A percentile compares a stretch with the other conserved stretches of the same genome.
Conservation (phyloP, 768 basidiomycete genomes). For the Crassisporium funariophilum region DNA sequence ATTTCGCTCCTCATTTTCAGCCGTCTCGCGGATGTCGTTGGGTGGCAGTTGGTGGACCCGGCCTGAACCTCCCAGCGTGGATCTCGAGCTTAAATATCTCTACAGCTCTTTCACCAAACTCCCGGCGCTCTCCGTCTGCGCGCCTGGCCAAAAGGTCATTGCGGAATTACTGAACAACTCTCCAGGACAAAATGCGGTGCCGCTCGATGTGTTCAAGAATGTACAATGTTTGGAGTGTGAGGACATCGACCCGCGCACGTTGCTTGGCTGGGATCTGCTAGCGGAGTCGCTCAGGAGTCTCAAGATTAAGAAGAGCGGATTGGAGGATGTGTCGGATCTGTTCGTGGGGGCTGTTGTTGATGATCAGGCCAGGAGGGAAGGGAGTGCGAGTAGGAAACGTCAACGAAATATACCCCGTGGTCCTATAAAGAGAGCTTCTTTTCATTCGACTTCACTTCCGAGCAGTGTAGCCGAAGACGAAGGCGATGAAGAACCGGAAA, state of each 20-base stretch:
- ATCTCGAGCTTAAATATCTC: slow-evolving; percentile 80
- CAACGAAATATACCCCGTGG: slow-evolving; percentile 42
- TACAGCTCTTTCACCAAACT: slow-evolving; percentile 91
- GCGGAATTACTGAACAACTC: slow-evolving; percentile 69
- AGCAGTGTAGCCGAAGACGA: slow-evolving; percentile 30
- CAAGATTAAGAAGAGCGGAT: slow-evolving; percentile 75
- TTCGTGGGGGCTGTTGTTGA: slow-evolving; percentile 81
- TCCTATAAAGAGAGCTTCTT: slow-evolving; percentile 7
- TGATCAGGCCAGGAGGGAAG: slow-evolving; percentile 67
- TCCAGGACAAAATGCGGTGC: slow-evolving; percentile 73
- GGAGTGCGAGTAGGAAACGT: slow-evolving; percentile 49
- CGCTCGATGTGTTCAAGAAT: slow-evolving; percentile 85
- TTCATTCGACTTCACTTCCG: slow-evolving; percentile 11
- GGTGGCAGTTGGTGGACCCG: slow-evolving; percentile 74
- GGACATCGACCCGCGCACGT: slow-evolving; percentile 79
- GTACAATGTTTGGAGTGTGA: slow-evolving; percentile 72
- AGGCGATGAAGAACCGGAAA: slow-evolving; percentile 12
- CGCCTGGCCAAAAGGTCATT: slow-evolving; percentile 67
- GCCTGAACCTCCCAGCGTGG: slow-evolving; percentile 57
- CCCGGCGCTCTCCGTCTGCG: slow-evolving; percentile 70
- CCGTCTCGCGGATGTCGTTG: slow-evolving; percentile 74
- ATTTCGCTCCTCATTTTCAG: slow-evolving; percentile 75
- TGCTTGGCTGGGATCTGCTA: slow-evolving; percentile 84
- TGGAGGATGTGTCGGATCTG: slow-evolving; percentile 79
- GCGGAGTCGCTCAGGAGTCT: slow-evolving; percentile 71